Evolutionary conservation across 2,329 filamentous ascomycete genomes (phyloP).

Genomic region (Botrytis byssoidea): DNA sequence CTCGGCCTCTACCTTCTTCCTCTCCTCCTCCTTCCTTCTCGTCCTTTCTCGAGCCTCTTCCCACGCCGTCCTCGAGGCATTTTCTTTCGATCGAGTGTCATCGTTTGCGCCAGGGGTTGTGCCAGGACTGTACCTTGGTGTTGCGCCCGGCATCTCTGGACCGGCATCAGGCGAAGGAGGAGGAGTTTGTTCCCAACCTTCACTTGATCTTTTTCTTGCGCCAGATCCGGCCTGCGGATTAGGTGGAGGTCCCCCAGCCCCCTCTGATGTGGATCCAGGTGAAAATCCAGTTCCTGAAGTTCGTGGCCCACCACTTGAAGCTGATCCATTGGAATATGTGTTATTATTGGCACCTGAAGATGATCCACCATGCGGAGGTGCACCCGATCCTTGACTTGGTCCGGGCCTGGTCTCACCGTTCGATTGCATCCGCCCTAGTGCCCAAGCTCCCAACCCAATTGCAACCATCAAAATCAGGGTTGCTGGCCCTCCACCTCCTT

Average conservation of each 20-base stretch:
- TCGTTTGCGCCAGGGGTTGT: slow-evolving; percentile 24
- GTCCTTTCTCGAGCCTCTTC: slow-evolving; percentile 69
- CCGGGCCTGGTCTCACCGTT: slow-evolving; percentile 42
- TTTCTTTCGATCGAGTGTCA: slow-evolving; percentile 24
- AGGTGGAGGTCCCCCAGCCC: slow-evolving; percentile 27
- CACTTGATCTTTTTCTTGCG: slow-evolving; percentile 15
- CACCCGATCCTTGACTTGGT: slow-evolving; percentile 29
- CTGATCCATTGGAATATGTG: slow-evolving; percentile 32
- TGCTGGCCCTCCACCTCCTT: slow-evolving; percentile 70
- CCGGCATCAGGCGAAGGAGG: slow-evolving; percentile 22
- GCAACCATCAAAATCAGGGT: slow-evolving; percentile 69
- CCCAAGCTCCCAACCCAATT: slow-evolving; percentile 78
- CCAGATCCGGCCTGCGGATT: slow-evolving; percentile 20
- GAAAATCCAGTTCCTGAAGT: slow-evolving; percentile 14
- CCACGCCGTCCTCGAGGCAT: slow-evolving; percentile 53
- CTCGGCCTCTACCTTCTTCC: slow-evolving; percentile 59
- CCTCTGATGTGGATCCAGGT: slow-evolving; percentile 15
- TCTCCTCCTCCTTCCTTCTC: slow-evolving; percentile 64
- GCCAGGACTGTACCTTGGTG: slow-evolving; percentile 1
- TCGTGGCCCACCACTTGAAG: slow-evolving; percentile 24
- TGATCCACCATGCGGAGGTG: slow-evolving; percentile 25
- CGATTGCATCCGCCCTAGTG: slow-evolving; percentile 63
- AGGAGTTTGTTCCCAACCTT: slow-evolving; percentile 18
- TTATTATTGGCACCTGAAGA: slow-evolving; percentile 28
- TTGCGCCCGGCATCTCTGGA: slow-evolving; percentile 20